Evolutionary conservation across 495 filamentous ascomycete genomes (phyloP).

Genomic region (Tuber borchii): DNA sequence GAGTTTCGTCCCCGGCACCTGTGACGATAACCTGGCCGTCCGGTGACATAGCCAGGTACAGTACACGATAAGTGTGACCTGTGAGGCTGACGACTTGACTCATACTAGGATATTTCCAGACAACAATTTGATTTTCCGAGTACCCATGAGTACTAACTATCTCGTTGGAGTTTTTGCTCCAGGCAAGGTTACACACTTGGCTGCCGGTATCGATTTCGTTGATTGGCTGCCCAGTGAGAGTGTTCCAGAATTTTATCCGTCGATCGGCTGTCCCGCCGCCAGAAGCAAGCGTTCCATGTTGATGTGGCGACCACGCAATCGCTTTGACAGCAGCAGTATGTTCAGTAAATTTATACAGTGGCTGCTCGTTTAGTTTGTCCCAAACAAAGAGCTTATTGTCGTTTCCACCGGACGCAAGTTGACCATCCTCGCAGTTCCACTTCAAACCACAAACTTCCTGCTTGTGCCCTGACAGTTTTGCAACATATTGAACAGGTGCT

Average conservation of each 20-base stretch:
- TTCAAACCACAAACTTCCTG: slow-evolving; percentile 97
- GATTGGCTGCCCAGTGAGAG: slow-evolving; percentile 64
- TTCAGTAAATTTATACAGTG: slow-evolving; percentile 83
- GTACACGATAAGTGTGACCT: slow-evolving; percentile 89
- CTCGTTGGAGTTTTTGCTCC: slow-evolving; percentile 93
- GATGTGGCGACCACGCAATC: slow-evolving; percentile 97
- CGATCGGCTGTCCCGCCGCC: slow-evolving; percentile 94
- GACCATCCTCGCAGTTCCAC: slow-evolving; percentile 93
- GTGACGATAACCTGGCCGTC: slow-evolving; percentile 91
- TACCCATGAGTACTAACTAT: slow-evolving; percentile 98
- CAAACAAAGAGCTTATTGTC: slow-evolving; percentile 98
- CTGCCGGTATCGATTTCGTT: slow-evolving; percentile 90
- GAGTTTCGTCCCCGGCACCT: slow-evolving; percentile 90
- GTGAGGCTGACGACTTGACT: slow-evolving; percentile 89
- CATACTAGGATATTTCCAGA: slow-evolving; percentile 99
- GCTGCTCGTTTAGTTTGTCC: slow-evolving; percentile 83
- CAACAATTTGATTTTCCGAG: slow-evolving; percentile 92
- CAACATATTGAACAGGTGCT: slow-evolving; percentile 80
- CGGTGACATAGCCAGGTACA: slow-evolving; percentile 95
- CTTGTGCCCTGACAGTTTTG: slow-evolving; percentile 85
- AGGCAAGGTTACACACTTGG: slow-evolving; percentile 94
- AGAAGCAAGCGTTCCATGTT: slow-evolving; percentile 85
- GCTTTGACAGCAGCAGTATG: slow-evolving; percentile 95
- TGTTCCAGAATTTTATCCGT: slow-evolving; percentile 97
- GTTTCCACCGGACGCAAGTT: slow-evolving; percentile 93